Evolutionary conservation across 208 protist species (phyloP).

Genomic region (Trypanosoma boissoni): DNA sequence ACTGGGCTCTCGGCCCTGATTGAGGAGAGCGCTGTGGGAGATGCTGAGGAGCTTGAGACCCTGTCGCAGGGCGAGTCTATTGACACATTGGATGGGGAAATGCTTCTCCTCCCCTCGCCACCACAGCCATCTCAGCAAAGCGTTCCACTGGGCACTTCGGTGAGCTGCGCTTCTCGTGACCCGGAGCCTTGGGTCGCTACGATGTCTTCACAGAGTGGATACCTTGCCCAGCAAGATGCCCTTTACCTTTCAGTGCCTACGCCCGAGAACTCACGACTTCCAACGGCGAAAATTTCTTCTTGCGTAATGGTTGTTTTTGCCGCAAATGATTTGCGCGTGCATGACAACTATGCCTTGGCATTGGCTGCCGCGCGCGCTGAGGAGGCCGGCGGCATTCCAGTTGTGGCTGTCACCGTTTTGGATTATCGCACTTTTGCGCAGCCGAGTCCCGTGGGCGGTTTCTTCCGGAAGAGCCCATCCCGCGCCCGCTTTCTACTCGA

Average conservation of each 20-base stretch:
- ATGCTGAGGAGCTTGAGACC: too few relatives aligned
- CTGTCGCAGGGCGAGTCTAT: too few relatives aligned
- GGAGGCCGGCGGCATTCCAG: conserved; percentile 30
- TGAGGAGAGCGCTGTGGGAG: too few relatives aligned
- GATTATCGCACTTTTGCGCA: conserved; percentile 88
- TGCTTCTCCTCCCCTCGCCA: too few relatives aligned
- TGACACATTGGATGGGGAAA: too few relatives aligned
- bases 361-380: conserved; percentile 63
- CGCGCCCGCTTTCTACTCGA: conserved; percentile 77
- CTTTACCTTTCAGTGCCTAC: conserved; percentile 58
- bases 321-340: conserved; percentile 79
- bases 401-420: conserved; percentile 72
- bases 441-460: conserved; percentile 74
- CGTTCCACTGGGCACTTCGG: too few relatives aligned
- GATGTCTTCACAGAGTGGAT: conserved; percentile 19
- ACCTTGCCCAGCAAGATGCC: conserved; percentile 46
- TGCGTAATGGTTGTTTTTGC: conserved; percentile 81
- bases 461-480: conserved; percentile 79
- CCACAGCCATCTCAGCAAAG: too few relatives aligned
- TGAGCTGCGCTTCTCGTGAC: neutral
- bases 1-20: too few relatives aligned
- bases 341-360: conserved; percentile 84
- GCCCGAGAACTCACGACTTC: conserved; percentile 35
- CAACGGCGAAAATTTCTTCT: conserved; percentile 3
- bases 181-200: neutral